Percentiles rank a stretch among this genome's conserved stretches.
Evolutionary conservation across 73 alveolate genomes (phyloP).

Genomic region (Uronychia binucleata): DNA sequence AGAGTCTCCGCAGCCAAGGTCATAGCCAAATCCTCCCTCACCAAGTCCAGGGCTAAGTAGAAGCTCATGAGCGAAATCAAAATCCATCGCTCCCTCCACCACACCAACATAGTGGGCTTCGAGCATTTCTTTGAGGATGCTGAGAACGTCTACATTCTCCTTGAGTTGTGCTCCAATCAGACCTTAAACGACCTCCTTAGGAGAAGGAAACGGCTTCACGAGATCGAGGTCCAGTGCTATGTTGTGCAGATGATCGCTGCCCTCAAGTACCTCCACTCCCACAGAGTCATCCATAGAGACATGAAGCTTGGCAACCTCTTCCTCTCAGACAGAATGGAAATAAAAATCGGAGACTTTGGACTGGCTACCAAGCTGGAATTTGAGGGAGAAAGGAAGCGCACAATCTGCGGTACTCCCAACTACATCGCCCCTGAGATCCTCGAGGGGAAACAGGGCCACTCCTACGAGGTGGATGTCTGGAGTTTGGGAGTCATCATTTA

Average conservation of each 20-base stretch:
- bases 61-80: constrained; percentile 95
- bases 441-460: constrained; percentile 94
- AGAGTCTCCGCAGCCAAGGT: constrained; percentile 85
- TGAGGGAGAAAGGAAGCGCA: constrained; percentile 97
- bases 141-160: constrained; percentile 85
- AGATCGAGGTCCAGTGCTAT: constrained; percentile 95
- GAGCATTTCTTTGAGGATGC: constrained; percentile 94
- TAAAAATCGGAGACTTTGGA: constrained; percentile 98
- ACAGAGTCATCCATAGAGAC: constrained; percentile 96
- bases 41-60: constrained; percentile 74
- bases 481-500: constrained; percentile 94
- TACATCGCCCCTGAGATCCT: constrained; percentile 98
- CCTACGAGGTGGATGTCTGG: constrained; percentile 98
- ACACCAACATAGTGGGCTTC: constrained; percentile 92
- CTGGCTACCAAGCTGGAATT: constrained; percentile 96
- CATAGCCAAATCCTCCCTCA: constrained; percentile 75
- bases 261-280: constrained; percentile 91
- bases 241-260: constrained; percentile 88
- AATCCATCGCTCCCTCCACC: constrained; percentile 92
- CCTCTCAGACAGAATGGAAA: constrained; percentile 95
- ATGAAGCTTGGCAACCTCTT: constrained; percentile 95
- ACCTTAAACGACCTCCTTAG: constrained; percentile 93
- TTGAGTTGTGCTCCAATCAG: constrained; percentile 88
- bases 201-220: constrained; percentile 94
- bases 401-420: constrained; percentile 98